A percentile compares a stretch with the other conserved stretches of the same genome.
phyloP scores from a whole-genome alignment of 1,284 basidiomycete genomes.

The Takashimella tepidaria region DNA sequence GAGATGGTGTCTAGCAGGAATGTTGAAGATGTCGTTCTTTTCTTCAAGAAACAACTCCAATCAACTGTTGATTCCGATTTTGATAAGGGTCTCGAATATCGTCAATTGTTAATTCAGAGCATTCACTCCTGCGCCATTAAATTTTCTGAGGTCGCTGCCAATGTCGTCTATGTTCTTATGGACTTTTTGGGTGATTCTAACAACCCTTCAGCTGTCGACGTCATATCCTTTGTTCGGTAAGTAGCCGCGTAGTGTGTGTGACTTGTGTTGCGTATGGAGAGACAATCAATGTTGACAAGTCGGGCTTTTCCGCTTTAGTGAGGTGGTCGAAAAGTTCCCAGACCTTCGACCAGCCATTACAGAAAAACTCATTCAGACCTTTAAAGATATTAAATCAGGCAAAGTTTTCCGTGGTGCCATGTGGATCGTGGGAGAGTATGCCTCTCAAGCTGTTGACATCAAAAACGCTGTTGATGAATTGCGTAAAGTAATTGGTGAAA shows the following conservation, averaged over 20 bases:
- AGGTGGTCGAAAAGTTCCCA: slow-evolving; percentile 98
- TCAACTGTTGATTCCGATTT: slow-evolving; percentile 80
- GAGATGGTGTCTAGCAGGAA: slow-evolving; percentile 93
- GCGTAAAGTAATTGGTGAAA: slow-evolving; percentile 85
- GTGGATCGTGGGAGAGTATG: slow-evolving; percentile 98
- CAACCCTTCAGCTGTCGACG: slow-evolving; percentile 92
- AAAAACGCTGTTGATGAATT: slow-evolving; percentile 72
- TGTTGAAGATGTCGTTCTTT: slow-evolving; percentile 94
- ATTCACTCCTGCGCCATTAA: slow-evolving; percentile 96
- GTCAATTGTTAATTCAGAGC: slow-evolving; percentile 93
- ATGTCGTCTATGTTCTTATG: slow-evolving; percentile 95
- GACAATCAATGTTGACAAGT: slow-evolving; percentile 1
- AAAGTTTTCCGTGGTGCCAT: slow-evolving; percentile 96
- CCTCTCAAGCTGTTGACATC: slow-evolving; percentile 62
- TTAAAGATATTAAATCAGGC: slow-evolving; percentile 88
- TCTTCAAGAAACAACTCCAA: slow-evolving; percentile 97
- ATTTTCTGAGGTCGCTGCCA: slow-evolving; percentile 96
- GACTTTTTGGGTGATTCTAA: slow-evolving; percentile 96
- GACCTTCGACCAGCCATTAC: slow-evolving; percentile 77
- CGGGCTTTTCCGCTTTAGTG: no score
- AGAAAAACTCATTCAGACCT: slow-evolving; percentile 76
- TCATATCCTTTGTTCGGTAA: slow-evolving; percentile 87
- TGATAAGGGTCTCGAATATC: slow-evolving; percentile 80
- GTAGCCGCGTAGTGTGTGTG: slow-evolving; percentile 17
- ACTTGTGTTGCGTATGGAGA: background rate